phyloP scores from a whole-genome alignment of 208 protist species.

The Wallacemonas rigidus region DNA sequence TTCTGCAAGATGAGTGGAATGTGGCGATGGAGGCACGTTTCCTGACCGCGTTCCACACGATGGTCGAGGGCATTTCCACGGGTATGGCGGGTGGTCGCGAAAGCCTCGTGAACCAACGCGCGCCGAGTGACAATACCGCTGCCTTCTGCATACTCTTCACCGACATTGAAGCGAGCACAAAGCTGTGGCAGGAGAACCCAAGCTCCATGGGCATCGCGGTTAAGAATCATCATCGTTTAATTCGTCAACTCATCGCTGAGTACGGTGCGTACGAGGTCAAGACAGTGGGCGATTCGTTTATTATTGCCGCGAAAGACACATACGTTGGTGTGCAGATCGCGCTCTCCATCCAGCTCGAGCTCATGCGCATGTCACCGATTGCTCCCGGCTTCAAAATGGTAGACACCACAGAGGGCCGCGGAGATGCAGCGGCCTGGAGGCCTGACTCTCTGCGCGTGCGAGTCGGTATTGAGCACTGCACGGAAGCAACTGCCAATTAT shows the following conservation, averaged over 20 bases:
- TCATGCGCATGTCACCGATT: slow-evolving; percentile 68
- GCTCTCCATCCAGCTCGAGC: slow-evolving; percentile 71
- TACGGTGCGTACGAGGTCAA: slow-evolving; percentile 85
- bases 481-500: slow-evolving; percentile 59
- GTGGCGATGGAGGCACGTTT: slow-evolving; percentile 68
- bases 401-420: slow-evolving; percentile 48
- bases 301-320: slow-evolving; percentile 72
- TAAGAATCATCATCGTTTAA: slow-evolving; percentile 66
- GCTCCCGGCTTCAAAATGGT: slow-evolving; percentile 67
- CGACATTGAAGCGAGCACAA: slow-evolving; percentile 80
- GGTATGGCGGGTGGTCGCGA: slow-evolving; percentile 54
- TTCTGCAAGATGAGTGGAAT: slow-evolving; percentile 75
- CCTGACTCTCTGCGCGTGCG: slow-evolving; percentile 55
- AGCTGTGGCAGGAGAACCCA: slow-evolving; percentile 72
- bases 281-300: slow-evolving; percentile 84
- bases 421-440: slow-evolving; percentile 41
- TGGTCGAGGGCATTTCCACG: slow-evolving; percentile 46
- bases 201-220: slow-evolving; percentile 61
- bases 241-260: slow-evolving; percentile 64
- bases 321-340: slow-evolving; percentile 68
- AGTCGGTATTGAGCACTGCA: slow-evolving; percentile 79
- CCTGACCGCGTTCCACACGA: slow-evolving; percentile 44
- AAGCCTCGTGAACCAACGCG: slow-evolving; percentile 43
- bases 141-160: slow-evolving; percentile 77
- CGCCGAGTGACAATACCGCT: slow-evolving; percentile 34